phyloP scores from a whole-genome alignment of 139 green algal genomes.

The Coelastrella sp. region DNA sequence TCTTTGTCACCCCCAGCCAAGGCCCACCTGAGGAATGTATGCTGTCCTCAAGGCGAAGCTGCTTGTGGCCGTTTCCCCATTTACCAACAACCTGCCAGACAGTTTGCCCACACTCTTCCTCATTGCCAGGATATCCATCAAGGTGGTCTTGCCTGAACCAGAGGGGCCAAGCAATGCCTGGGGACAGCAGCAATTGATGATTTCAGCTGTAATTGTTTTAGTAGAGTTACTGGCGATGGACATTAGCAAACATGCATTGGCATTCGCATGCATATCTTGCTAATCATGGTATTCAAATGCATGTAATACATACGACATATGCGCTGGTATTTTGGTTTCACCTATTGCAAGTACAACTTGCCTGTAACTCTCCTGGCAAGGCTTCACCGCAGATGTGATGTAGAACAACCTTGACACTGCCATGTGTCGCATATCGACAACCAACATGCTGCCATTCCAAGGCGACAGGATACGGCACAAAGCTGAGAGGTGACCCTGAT shows the following conservation, averaged over 20 bases:
- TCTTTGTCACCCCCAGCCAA: background rate
- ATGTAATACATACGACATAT: background rate
- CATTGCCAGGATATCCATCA: slow-evolving; percentile 58
- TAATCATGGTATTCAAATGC: background rate
- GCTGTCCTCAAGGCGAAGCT: slow-evolving; percentile 18
- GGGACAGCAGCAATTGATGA: background rate
- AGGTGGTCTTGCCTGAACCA: slow-evolving; percentile 52
- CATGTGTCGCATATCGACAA: slow-evolving; percentile 20
- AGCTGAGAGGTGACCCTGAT: slow-evolving; percentile 5
- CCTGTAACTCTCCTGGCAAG: slow-evolving; percentile 49
- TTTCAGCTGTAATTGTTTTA: background rate
- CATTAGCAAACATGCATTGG: background rate
- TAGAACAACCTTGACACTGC: slow-evolving; percentile 1
- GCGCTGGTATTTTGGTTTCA: background rate
- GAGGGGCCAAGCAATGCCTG: slow-evolving; percentile 19
- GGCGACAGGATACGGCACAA: background rate
- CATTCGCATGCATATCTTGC: background rate
- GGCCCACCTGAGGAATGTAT: slow-evolving; percentile 32
- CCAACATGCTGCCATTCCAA: slow-evolving; percentile 43
- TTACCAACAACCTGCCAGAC: slow-evolving; percentile 28
- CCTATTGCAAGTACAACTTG: background rate
- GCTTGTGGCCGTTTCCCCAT: slow-evolving; percentile 19
- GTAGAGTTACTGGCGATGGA: background rate
- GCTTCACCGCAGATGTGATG: slow-evolving; percentile 33
- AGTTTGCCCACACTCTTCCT: slow-evolving; percentile 47